phyloP scores from a whole-genome alignment of 1,284 basidiomycete genomes.

The Trichosporon faecale region DNA sequence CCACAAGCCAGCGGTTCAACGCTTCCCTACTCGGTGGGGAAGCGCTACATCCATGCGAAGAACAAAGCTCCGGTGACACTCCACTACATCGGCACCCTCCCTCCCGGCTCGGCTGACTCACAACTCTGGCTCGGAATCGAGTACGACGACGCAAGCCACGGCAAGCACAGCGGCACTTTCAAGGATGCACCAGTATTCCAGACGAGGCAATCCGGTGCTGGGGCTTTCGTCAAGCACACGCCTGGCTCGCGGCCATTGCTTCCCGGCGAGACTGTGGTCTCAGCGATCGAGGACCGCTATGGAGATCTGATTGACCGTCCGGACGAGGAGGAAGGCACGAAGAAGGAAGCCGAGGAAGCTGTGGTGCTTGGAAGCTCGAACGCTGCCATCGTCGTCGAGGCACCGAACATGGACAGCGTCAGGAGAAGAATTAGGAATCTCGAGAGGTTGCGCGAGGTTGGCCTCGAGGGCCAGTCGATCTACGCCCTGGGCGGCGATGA shows the following conservation, averaged over 20 bases:
- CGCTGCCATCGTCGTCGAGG: conserved; percentile 78
- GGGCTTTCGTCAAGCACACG: conserved; percentile 42
- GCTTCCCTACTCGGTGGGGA: conserved; percentile 20
- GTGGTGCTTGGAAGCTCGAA: conserved; percentile 76
- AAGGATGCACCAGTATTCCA: conserved; percentile 74
- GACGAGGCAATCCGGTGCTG: conserved; percentile 38
- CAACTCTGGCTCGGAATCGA: conserved; percentile 82
- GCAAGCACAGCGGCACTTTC: conserved; percentile 81
- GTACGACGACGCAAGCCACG: conserved; percentile 81
- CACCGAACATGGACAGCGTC: conserved; percentile 75
- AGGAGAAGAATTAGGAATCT: conserved; percentile 66
- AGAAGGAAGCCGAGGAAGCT: conserved; percentile 51
- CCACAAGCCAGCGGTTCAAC: background rate
- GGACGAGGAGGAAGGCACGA: background rate
- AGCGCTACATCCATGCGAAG: conserved; percentile 42
- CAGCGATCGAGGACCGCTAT: conserved; percentile 73
- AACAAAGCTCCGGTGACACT: conserved; percentile 39
- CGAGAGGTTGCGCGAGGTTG: conserved; percentile 68
- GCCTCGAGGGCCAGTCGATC: conserved; percentile 68
- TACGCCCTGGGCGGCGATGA: conserved; percentile 57
- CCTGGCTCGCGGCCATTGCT: conserved; percentile 9
- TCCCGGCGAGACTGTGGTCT: conserved; percentile 68
- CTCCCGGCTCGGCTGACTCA: conserved; percentile 13
- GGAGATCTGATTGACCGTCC: conserved; percentile 33
- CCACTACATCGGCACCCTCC: conserved; percentile 41